Evolutionary conservation across 306 rosid genomes (phyloP), one percentile per base, ranked within the genome.

Genomic region (Abrus precatorius): DNA sequence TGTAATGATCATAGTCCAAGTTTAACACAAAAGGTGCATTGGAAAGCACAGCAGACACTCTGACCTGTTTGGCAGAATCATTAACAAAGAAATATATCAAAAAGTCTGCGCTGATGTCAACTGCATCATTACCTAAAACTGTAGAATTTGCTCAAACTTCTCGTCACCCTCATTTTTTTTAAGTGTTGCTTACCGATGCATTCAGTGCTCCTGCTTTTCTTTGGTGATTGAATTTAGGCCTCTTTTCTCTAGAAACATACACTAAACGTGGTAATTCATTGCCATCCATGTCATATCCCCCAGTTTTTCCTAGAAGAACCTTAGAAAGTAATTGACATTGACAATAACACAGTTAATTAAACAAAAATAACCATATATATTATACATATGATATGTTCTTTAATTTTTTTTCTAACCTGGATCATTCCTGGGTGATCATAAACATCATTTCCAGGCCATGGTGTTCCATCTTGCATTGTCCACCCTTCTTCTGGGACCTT

Each of bases 381-480:
- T 41, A 72, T 2, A 11, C 61, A 74, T 27, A 36, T 36, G 80
- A 38, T 4, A 54, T 5, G 40, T 4, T 75, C 28, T 34, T 57
- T 9, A 12, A 1, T 14, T 53, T 44, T 9, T 7, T 63, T 4
- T 59, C 65, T 41, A 20, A 90, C 97, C 87, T 92, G 97, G 53
- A 92, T 92, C 92, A 92, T 92, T 60, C 92, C 94, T 7, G 92
- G 91, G 82, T 90, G 94, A 75, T 92, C 91, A 29, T 71, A 64
- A 56, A 80, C 86, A 76, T 78, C 73, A 75, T 90, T 88, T 73
- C 97, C 97, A 7, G 92, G 97, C 97, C 97, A 92, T 10, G 73
- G 78, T 45, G 92, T 88, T 83, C 94, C 97, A 85, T 92, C 97
- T 44, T 86, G 94, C 94, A 92, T 90, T 53, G 91, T 92, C 93